Conservation (phyloP, 2,329 filamentous ascomycete genomes). For the Zelopaecilomyces penicillatus region DNA sequence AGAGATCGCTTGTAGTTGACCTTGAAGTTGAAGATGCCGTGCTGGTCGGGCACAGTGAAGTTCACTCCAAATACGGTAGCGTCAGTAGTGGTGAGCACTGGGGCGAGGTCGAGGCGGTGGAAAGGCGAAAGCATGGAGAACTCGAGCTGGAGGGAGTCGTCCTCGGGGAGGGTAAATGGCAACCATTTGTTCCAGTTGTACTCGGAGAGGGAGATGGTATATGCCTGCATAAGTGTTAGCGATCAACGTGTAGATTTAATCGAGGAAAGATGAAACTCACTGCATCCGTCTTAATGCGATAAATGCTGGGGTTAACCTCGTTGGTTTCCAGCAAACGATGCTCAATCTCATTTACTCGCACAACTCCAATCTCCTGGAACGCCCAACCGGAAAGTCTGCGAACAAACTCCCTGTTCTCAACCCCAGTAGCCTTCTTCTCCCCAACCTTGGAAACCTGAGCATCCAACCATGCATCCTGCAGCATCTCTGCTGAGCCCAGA, state of each 20-base stretch:
- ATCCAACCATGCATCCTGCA: slow-evolving; percentile 84
- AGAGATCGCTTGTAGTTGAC: slow-evolving; percentile 97
- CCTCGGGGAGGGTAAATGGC: slow-evolving; percentile 61
- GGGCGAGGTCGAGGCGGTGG: slow-evolving; percentile 70
- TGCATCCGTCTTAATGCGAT: slow-evolving; percentile 93
- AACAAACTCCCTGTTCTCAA: slow-evolving; percentile 77
- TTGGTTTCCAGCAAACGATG: slow-evolving; percentile 57
- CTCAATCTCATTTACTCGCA: slow-evolving; percentile 75
- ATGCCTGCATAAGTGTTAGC: slow-evolving; percentile 47
- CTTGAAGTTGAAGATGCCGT: slow-evolving; percentile 98
- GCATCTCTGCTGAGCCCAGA: slow-evolving; percentile 75
- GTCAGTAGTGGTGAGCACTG: slow-evolving; percentile 49
- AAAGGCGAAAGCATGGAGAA: slow-evolving; percentile 99
- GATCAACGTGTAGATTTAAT: neutral
- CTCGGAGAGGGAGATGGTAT: slow-evolving; percentile 82
- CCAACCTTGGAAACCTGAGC: slow-evolving; percentile 61
- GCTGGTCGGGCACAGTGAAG: slow-evolving; percentile 88
- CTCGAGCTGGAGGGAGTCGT: slow-evolving; percentile 81
- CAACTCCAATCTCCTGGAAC: slow-evolving; percentile 86
- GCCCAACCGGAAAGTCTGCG: slow-evolving; percentile 86
- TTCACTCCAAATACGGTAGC: slow-evolving; percentile 64
- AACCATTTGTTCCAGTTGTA: slow-evolving; percentile 66
- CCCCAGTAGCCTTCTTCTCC: slow-evolving; percentile 43
- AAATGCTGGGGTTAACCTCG: slow-evolving; percentile 74
- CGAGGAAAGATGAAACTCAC: slow-evolving; percentile 47